Evolutionary conservation across 169 alveolate species (phyloP).

Genomic region (Plasmodium gonderi): DNA sequence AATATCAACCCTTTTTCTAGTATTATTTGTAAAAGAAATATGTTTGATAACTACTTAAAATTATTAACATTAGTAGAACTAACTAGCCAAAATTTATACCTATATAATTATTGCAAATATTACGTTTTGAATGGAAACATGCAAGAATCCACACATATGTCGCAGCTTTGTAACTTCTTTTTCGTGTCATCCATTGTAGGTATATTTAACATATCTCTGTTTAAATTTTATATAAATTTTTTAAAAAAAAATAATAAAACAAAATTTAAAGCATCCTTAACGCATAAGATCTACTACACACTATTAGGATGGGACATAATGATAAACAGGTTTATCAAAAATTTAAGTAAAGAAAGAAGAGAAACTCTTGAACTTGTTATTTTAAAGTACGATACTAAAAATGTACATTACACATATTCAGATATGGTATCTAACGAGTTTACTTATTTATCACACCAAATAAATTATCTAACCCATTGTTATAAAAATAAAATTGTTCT

Average conservation of each 20-base stretch:
- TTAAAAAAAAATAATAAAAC: conserved; percentile 4
- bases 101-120: conserved; percentile 43
- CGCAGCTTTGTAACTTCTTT: conserved; percentile 24
- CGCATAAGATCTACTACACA: conserved; percentile 55
- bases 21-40: neutral
- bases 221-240: conserved; percentile 8
- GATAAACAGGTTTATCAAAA: conserved; percentile 1
- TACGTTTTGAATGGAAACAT: conserved; percentile 4
- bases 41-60: conserved; percentile 13
- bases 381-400: conserved; percentile 15
- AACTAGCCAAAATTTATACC: neutral
- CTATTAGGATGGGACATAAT: conserved; percentile 63
- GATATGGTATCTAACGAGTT: neutral
- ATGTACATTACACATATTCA: conserved; percentile 1
- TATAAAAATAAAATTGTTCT: conserved; percentile 15
- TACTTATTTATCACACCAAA: neutral
- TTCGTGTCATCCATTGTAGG: conserved; percentile 59
- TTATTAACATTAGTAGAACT: conserved; percentile 36
- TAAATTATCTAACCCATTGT: neutral
- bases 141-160: neutral
- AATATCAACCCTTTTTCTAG: neutral
- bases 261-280: neutral
- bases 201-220: conserved; percentile 13
- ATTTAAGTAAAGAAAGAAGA: neutral
- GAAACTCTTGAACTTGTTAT: conserved; percentile 1